Percentiles rank a stretch among this genome's conserved stretches.
phyloP scores from a whole-genome alignment of 306 rosid genomes.

The Citrullus mucosospermus region DNA sequence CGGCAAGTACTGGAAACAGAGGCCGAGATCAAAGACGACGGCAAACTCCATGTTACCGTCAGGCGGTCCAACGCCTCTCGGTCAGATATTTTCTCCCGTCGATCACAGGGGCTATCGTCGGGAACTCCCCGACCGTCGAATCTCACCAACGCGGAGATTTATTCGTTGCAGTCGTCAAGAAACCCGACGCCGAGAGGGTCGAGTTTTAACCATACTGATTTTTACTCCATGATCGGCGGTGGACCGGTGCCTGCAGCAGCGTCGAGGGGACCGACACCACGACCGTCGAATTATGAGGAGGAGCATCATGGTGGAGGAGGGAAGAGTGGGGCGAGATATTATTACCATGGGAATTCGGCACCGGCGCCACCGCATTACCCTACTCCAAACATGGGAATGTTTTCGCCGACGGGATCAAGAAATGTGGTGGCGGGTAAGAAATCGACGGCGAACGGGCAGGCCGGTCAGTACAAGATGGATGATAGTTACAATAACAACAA shows the following conservation, averaged over 20 bases:
- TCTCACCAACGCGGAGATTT: constrained; percentile 75
- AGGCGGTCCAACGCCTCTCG: constrained; percentile 71
- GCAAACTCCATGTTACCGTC: constrained; percentile 68
- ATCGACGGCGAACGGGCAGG: constrained; percentile 35
- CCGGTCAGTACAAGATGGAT: constrained; percentile 18
- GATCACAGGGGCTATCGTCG: constrained; percentile 59
- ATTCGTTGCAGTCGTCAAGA: constrained; percentile 61
- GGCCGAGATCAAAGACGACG: constrained; percentile 64
- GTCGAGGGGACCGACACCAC: constrained; percentile 64
- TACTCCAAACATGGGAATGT: constrained; percentile 73
- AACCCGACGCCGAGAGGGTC: constrained; percentile 84
- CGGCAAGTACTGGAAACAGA: constrained; percentile 58
- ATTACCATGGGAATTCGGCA: constrained; percentile 21
- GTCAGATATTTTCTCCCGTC: constrained; percentile 57
- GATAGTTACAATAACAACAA: constrained; percentile 16
- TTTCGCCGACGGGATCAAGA: constrained; percentile 49
- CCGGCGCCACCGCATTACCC: constrained; percentile 43
- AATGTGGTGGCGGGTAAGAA: constrained; percentile 20
- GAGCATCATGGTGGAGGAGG: constrained; percentile 22
- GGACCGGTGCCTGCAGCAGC: constrained; percentile 22
- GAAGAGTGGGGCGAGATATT: constrained; percentile 27
- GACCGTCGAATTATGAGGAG: constrained; percentile 60
- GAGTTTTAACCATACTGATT: constrained; percentile 74
- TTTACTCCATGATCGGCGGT: constrained; percentile 57
- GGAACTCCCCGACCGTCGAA: constrained; percentile 71